Percentiles rank a stretch among this genome's conserved stretches.
phyloP scores from a whole-genome alignment of 257 asterid genomes.

The Oldenlandia corymbosa region DNA sequence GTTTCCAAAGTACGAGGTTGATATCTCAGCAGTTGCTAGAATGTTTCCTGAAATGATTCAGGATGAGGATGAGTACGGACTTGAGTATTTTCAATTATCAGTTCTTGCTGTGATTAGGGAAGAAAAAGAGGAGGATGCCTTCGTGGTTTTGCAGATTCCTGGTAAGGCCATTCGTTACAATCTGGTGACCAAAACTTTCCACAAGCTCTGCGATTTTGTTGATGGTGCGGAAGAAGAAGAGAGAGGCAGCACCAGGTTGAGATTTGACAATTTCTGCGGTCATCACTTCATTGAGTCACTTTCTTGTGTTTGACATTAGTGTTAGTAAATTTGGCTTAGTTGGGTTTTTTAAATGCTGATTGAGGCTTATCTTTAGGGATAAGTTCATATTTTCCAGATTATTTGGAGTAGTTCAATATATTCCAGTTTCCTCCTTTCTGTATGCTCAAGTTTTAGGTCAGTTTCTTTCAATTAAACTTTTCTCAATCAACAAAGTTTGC shows the following conservation, averaged over 20 bases:
- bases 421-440: no score
- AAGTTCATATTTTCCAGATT: no score
- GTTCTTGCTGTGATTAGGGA: conserved; percentile 23
- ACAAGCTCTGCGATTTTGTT: conserved; percentile 25
- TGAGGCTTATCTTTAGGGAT: no score
- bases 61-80: not conserved
- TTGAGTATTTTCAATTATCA: not conserved
- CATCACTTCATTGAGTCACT: conserved; percentile 22
- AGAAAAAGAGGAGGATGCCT: conserved; percentile 22
- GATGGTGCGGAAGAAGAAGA: conserved; percentile 12
- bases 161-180: conserved; percentile 20
- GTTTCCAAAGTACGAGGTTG: conserved; percentile 33
- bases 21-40: conserved; percentile 12
- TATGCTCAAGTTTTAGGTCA: no score
- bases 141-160: conserved; percentile 29
- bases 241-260: not conserved
- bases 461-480: no score
- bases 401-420: no score
- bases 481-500: no score
- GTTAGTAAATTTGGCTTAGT: no score
- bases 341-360: no score
- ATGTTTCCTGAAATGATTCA: conserved; percentile 15
- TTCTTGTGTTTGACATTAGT: conserved; percentile 10
- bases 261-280: not conserved
- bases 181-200: conserved; percentile 10